phyloP scores from a whole-genome alignment of 208 protist species.

The Crithidia bombi region DNA sequence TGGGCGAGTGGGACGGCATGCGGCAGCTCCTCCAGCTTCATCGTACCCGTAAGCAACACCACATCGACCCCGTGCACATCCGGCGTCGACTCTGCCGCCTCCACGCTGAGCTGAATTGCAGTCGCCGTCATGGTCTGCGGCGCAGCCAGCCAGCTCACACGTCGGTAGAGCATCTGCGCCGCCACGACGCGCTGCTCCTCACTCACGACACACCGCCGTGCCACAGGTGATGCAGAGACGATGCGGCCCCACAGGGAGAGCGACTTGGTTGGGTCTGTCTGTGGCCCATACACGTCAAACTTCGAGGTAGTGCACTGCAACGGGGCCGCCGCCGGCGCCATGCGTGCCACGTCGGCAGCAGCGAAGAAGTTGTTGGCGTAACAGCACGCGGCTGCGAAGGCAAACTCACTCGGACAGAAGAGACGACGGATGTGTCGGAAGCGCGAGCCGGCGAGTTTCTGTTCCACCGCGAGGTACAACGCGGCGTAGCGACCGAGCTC shows the following conservation, averaged over 20 bases:
- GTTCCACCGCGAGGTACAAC: slow-evolving; percentile 53
- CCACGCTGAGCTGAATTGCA: slow-evolving; percentile 45
- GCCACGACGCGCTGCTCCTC: slow-evolving; percentile 59
- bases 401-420: slow-evolving; percentile 56
- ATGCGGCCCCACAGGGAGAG: slow-evolving; percentile 44
- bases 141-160: slow-evolving; percentile 46
- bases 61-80: slow-evolving; percentile 42
- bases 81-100: slow-evolving; percentile 6
- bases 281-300: slow-evolving; percentile 49
- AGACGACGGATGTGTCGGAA: slow-evolving; percentile 49
- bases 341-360: not conserved
- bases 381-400: slow-evolving; percentile 58
- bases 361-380: slow-evolving; percentile 52
- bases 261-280: slow-evolving; percentile 46
- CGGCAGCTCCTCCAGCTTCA: slow-evolving; percentile 62
- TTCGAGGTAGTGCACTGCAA: slow-evolving; percentile 6
- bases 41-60: slow-evolving; percentile 53
- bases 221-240: slow-evolving; percentile 31
- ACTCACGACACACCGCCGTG: slow-evolving; percentile 40
- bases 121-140: slow-evolving; percentile 47
- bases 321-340: no score
- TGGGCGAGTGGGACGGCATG: slow-evolving; percentile 44
- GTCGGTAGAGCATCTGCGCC: slow-evolving; percentile 43
- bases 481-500: slow-evolving; percentile 46
- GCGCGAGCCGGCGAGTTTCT: slow-evolving; percentile 47